A percentile compares a stretch with the other conserved stretches of the same genome.
Conservation (phyloP, 345 rosid genomes). For the Eucalyptus guilfoylei region DNA sequence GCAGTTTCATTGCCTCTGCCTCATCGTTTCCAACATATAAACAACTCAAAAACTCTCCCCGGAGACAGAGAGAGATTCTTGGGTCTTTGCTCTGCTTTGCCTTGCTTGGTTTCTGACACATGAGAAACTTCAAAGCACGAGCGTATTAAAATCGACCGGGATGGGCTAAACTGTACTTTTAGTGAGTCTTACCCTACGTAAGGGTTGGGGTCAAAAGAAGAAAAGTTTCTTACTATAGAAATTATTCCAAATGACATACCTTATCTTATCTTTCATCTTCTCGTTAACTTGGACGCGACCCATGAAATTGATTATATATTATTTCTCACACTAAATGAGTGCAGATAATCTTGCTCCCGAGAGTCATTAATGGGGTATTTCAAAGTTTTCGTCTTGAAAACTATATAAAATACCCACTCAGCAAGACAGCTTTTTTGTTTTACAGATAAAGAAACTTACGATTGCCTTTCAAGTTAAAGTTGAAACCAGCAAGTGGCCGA, state of each 20-base stretch:
- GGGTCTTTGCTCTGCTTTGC: constrained; percentile 11
- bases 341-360: neutral
- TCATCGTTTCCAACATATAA: constrained; percentile 20
- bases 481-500: neutral
- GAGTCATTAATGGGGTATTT: neutral
- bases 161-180: neutral
- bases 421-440: neutral
- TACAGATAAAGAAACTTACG: neutral
- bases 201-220: neutral
- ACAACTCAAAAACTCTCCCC: neutral
- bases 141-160: constrained; percentile 15
- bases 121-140: constrained; percentile 29
- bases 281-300: neutral
- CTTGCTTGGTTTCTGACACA: constrained; percentile 11
- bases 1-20: neutral
- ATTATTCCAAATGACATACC: neutral
- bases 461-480: neutral
- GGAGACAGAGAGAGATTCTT: constrained; percentile 3
- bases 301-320: neutral
- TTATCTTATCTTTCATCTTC: neutral
- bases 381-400: neutral
- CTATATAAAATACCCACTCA: neutral
- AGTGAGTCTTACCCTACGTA: neutral
- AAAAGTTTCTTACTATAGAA: neutral
- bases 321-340: neutral